Conservation (phyloP, 2,329 filamentous ascomycete species). For the Aspergillus ochraceus region DNA sequence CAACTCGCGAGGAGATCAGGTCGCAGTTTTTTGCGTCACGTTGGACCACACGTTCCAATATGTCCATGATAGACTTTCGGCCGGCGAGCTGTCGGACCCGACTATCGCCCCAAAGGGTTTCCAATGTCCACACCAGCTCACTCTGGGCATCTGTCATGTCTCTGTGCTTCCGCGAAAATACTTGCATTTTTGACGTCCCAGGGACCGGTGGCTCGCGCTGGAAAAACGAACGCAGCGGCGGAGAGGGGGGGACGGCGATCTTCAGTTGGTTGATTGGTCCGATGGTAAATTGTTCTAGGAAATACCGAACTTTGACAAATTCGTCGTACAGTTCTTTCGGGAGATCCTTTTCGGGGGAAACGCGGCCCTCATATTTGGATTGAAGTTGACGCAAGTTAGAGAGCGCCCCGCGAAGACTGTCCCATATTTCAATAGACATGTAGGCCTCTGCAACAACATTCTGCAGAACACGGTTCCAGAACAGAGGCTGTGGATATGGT, state of each 20-base stretch:
- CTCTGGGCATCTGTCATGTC: neutral
- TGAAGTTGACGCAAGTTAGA: neutral
- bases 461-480: slow-evolving; percentile 1
- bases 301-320: slow-evolving; percentile 8
- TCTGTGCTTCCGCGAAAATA: neutral
- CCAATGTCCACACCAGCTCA: slow-evolving; percentile 8
- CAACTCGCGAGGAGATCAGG: slow-evolving; percentile 42
- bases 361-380: neutral
- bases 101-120: slow-evolving; percentile 30
- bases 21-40: slow-evolving; percentile 36
- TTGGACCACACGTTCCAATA: slow-evolving; percentile 49
- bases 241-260: slow-evolving; percentile 1
- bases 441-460: slow-evolving; percentile 1
- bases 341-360: slow-evolving; percentile 8
- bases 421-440: neutral
- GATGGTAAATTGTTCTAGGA: neutral
- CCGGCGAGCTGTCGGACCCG: slow-evolving; percentile 33
- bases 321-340: slow-evolving; percentile 9
- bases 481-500: neutral
- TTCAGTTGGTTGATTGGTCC: slow-evolving; percentile 5
- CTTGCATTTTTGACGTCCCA: neutral
- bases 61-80: slow-evolving; percentile 46
- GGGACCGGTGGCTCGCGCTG: slow-evolving; percentile 5
- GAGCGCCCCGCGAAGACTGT: neutral
- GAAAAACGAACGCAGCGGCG: slow-evolving; percentile 13